Evolutionary conservation across 2,329 filamentous ascomycete genomes (phyloP).

Genomic region (Lasiodiplodia theobromae): DNA sequence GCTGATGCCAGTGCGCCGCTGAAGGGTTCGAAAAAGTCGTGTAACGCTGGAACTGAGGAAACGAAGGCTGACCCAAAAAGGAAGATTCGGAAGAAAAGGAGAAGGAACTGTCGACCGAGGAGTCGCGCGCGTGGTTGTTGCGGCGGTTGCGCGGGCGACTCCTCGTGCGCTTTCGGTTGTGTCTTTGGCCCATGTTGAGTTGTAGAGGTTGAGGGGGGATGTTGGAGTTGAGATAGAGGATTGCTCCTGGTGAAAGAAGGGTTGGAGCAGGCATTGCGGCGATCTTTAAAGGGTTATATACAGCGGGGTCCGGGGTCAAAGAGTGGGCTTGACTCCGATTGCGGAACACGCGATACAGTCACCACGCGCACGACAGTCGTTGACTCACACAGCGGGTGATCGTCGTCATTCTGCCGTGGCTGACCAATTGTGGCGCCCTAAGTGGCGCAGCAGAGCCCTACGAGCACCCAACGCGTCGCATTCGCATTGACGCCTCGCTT

Average conservation of each 20-base stretch:
- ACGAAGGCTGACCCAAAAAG: conserved; percentile 41
- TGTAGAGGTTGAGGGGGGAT: conserved; percentile 4
- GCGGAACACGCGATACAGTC: conserved; percentile 26
- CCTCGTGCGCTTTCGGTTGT: conserved; percentile 53
- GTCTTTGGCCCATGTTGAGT: conserved; percentile 49
- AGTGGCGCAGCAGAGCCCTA: conserved; percentile 21
- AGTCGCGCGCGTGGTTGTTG: conserved; percentile 32
- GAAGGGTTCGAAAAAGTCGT: conserved; percentile 32
- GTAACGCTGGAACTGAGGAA: conserved; percentile 34
- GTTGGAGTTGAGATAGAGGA: neutral
- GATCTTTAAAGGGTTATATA: conserved; percentile 13
- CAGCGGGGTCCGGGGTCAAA: conserved; percentile 9
- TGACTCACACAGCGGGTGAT: conserved; percentile 22
- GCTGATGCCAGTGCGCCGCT: conserved; percentile 47
- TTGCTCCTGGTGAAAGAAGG: conserved; percentile 8
- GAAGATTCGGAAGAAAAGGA: conserved; percentile 37
- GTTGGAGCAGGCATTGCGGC: neutral
- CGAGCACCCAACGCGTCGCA: conserved; percentile 4
- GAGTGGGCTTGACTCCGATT: conserved; percentile 5
- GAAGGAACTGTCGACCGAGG: conserved; percentile 18
- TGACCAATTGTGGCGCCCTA: conserved; percentile 8
- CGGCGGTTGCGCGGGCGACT: conserved; percentile 51
- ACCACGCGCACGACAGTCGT: conserved; percentile 4
- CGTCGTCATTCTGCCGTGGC: conserved; percentile 20
- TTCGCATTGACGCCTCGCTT: conserved; percentile 12